Evolutionary conservation across 2,329 filamentous ascomycete species (phyloP).

Genomic region (Aspergillus clavatus): DNA sequence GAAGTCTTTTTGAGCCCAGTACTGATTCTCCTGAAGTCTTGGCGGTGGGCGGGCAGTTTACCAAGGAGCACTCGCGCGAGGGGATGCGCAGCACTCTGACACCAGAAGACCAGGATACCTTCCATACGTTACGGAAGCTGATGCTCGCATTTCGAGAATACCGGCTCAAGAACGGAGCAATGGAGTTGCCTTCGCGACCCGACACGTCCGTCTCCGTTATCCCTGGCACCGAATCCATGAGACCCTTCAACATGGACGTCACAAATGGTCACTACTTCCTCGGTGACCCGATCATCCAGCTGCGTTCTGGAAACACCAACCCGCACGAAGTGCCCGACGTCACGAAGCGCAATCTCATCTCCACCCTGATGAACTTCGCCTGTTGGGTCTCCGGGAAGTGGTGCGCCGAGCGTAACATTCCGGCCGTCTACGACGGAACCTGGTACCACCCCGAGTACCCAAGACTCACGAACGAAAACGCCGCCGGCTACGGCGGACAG

Average conservation of each 20-base stretch:
- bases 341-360: constrained; percentile 39
- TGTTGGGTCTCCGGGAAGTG: constrained; percentile 34
- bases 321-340: constrained; percentile 35
- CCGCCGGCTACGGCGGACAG: constrained; percentile 40
- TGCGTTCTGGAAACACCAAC: constrained; percentile 26
- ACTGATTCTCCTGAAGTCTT: constrained; percentile 17
- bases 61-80: constrained; percentile 15
- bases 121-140: constrained; percentile 34
- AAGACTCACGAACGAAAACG: constrained; percentile 33
- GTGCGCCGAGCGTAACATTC: constrained; percentile 35
- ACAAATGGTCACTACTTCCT: constrained; percentile 29
- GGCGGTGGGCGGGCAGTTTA: constrained; percentile 28
- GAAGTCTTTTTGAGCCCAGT: constrained; percentile 33
- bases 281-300: constrained; percentile 42
- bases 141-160: constrained; percentile 36
- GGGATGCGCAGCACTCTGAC: constrained; percentile 26
- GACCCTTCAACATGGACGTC: constrained; percentile 28
- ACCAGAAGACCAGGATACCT: constrained; percentile 31
- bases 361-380: constrained; percentile 54
- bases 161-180: constrained; percentile 36
- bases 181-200: constrained; percentile 27
- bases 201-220: constrained; percentile 24
- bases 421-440: constrained; percentile 34
- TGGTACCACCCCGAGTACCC: constrained; percentile 39
- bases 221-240: constrained; percentile 16